Evolutionary conservation across 1,139 yeast species (phyloP).

Genomic region (Scheffersomyces lignicola): DNA sequence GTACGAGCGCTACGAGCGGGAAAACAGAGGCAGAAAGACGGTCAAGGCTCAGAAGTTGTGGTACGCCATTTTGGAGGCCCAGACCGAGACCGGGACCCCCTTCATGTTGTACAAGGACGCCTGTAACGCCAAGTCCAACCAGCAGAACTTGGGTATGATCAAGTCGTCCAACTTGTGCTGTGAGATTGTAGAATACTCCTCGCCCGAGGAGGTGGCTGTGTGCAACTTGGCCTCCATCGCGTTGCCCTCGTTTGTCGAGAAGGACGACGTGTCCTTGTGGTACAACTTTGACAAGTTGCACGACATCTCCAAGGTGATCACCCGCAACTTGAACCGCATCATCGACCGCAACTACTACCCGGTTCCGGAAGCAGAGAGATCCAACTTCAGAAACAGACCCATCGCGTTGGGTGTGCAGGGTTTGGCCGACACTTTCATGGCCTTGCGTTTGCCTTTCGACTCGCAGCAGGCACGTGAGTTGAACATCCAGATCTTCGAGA

Average conservation of each 20-base stretch:
- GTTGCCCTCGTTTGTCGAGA: slow-evolving; percentile 66
- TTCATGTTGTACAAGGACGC: slow-evolving; percentile 90
- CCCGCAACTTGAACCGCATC: slow-evolving; percentile 55
- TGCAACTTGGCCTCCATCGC: slow-evolving; percentile 90
- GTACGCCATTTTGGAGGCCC: slow-evolving; percentile 85
- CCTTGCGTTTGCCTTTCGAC: slow-evolving; percentile 56
- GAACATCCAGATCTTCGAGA: slow-evolving; percentile 60
- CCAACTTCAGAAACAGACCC: slow-evolving; percentile 60
- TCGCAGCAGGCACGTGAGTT: slow-evolving; percentile 56
- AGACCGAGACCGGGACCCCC: slow-evolving; percentile 92
- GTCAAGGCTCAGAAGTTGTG: slow-evolving; percentile 86
- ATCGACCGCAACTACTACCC: slow-evolving; percentile 61
- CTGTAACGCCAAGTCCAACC: slow-evolving; percentile 80
- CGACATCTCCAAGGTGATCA: slow-evolving; percentile 52
- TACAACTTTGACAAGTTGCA: slow-evolving; percentile 57
- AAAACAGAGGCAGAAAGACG: slow-evolving; percentile 69
- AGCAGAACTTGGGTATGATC: slow-evolving; percentile 82
- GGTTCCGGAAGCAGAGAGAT: slow-evolving; percentile 50
- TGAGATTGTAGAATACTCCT: slow-evolving; percentile 85
- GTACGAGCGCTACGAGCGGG: slow-evolving; percentile 69
- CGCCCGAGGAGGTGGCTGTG: slow-evolving; percentile 87
- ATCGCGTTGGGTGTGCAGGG: slow-evolving; percentile 67
- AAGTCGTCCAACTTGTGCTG: slow-evolving; percentile 89
- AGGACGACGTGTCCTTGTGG: slow-evolving; percentile 39
- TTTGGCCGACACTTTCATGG: slow-evolving; percentile 59